phyloP scores from a whole-genome alignment of 169 alveolate species.

The Plasmodium berghei region DNA sequence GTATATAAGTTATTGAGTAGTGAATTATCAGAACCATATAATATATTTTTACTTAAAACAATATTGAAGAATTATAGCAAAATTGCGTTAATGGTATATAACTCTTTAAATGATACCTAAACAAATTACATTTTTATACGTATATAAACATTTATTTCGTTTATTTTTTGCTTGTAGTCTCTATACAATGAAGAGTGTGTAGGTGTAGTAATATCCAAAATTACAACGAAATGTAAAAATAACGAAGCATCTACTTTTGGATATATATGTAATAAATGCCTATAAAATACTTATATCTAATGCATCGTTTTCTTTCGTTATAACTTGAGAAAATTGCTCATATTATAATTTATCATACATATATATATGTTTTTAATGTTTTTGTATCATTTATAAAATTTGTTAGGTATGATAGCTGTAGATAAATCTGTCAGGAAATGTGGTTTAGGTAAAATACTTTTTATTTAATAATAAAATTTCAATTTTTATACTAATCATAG shows the following conservation, averaged over 20 bases:
- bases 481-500: conserved; percentile 4
- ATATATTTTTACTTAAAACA: conserved; percentile 71
- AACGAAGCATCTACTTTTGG: conserved; percentile 67
- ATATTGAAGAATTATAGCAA: conserved; percentile 49
- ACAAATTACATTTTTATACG: conserved; percentile 3
- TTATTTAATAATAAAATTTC: conserved; percentile 11
- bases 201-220: conserved; percentile 70
- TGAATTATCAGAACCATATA: conserved; percentile 76
- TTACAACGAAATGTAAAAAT: conserved; percentile 59
- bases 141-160: background rate
- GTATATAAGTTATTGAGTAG: conserved; percentile 53
- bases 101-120: conserved; percentile 14
- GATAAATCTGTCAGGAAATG: conserved; percentile 57
- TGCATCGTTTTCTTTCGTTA: too few species aligned
- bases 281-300: background rate
- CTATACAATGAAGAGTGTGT: conserved; percentile 61
- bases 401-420: conserved; percentile 76
- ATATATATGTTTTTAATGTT: conserved; percentile 27
- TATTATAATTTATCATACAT: background rate
- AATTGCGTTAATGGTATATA: conserved; percentile 67
- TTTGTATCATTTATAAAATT: conserved; percentile 12
- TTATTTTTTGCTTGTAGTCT: conserved; percentile 23
- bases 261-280: conserved; percentile 68
- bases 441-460: conserved; percentile 58
- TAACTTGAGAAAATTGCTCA: background rate